phyloP scores from a whole-genome alignment of 2,329 filamentous ascomycete genomes.

The Volutella citrinella region DNA sequence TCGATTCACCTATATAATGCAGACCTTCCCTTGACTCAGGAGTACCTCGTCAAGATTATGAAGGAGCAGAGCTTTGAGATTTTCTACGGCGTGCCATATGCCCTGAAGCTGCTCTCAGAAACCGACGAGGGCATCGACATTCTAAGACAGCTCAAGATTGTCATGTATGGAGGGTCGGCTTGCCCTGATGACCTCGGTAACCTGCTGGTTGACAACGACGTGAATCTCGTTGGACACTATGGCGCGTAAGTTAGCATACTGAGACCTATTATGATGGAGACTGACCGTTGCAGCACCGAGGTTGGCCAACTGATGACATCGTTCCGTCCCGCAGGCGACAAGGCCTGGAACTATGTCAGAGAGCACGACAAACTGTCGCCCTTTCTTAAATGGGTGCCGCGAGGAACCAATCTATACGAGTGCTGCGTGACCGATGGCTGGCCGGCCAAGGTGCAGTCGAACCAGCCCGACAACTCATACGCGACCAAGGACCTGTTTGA shows the following conservation, averaged over 20 bases:
- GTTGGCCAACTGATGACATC: slow-evolving; percentile 26
- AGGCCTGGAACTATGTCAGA: slow-evolving; percentile 25
- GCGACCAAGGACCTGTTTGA: slow-evolving; percentile 41
- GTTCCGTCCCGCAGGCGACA: slow-evolving; percentile 16
- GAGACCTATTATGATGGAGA: background rate
- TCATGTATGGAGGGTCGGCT: slow-evolving; percentile 54
- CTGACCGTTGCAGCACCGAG: slow-evolving; percentile 15
- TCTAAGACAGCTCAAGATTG: slow-evolving; percentile 45
- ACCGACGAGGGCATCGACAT: slow-evolving; percentile 47
- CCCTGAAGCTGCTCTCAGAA: slow-evolving; percentile 60
- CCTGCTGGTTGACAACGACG: slow-evolving; percentile 45
- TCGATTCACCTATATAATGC: slow-evolving; percentile 53
- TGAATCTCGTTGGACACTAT: slow-evolving; percentile 54
- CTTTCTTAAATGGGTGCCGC: slow-evolving; percentile 32
- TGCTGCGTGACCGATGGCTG: slow-evolving; percentile 34
- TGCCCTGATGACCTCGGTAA: slow-evolving; percentile 59
- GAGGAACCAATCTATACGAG: no score
- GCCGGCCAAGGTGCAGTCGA: slow-evolving; percentile 29
- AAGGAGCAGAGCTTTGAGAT: slow-evolving; percentile 41
- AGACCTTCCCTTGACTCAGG: slow-evolving; percentile 49
- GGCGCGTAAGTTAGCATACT: slow-evolving; percentile 41
- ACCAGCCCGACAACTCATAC: slow-evolving; percentile 39
- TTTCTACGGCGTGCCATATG: slow-evolving; percentile 61
- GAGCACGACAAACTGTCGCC: slow-evolving; percentile 25
- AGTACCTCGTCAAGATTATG: slow-evolving; percentile 44